phyloP scores from a whole-genome alignment of 2,329 filamentous ascomycete genomes.

The Hirsutella thompsonii region DNA sequence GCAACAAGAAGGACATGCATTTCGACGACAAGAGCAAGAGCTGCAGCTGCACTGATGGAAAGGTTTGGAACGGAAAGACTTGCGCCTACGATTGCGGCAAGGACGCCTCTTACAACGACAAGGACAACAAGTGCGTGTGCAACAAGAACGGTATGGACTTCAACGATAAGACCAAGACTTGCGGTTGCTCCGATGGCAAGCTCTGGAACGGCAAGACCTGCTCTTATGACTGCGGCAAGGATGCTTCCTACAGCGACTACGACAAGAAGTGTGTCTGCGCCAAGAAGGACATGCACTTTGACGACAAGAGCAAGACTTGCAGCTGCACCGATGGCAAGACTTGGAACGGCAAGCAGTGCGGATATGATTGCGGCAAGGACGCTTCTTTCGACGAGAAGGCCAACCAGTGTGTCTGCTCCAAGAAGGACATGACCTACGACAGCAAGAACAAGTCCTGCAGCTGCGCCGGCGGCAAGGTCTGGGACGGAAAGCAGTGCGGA shows the following conservation, averaged over 20 bases:
- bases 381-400: constrained; percentile 1
- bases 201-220: not conserved
- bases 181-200: constrained; percentile 2
- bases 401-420: constrained; percentile 1
- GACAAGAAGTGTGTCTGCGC: no score
- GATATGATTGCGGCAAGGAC: constrained; percentile 4
- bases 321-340: no score
- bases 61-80: constrained; percentile 1
- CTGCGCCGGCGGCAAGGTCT: not conserved
- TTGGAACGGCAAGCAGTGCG: no score
- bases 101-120: constrained; percentile 2
- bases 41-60: constrained; percentile 1
- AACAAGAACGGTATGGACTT: not conserved
- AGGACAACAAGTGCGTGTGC: constrained; percentile 1
- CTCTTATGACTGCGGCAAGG: not conserved
- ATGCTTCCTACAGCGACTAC: no score
- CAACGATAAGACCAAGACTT: constrained; percentile 1
- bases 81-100: constrained; percentile 4
- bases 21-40: constrained; percentile 2
- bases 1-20: not conserved
- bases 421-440: not conserved
- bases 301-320: no score
- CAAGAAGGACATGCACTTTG: no score
- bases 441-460: not conserved
- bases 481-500: not conserved